Conservation (phyloP, 2,329 filamentous ascomycete species). For the Colletotrichum sp. region DNA sequence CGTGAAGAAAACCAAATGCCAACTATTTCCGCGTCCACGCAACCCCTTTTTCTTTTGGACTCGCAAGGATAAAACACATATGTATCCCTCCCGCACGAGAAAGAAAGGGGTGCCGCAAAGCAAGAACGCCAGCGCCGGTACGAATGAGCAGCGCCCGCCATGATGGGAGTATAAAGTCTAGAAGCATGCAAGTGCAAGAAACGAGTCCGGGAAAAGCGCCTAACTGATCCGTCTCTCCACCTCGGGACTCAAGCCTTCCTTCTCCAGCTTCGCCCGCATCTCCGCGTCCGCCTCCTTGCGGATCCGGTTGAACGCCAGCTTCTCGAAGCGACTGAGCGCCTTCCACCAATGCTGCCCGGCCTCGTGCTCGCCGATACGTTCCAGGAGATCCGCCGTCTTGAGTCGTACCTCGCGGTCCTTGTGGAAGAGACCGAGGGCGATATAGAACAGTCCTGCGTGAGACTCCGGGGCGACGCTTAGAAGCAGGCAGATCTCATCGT, state of each 20-base stretch:
- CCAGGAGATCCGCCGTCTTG: conserved; percentile 79
- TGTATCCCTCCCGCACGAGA: not conserved
- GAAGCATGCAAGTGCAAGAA: conserved; percentile 4
- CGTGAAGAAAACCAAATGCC: not conserved
- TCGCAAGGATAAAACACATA: not conserved
- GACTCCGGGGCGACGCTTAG: conserved; percentile 83
- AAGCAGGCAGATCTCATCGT: conserved; percentile 85
- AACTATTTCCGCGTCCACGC: not conserved
- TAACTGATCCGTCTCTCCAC: conserved; percentile 56
- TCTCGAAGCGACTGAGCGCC: conserved; percentile 84
- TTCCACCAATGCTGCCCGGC: conserved; percentile 94
- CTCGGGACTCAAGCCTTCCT: conserved; percentile 43
- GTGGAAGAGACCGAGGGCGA: conserved; percentile 91
- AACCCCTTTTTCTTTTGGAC: not conserved
- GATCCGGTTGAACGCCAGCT: conserved; percentile 82
- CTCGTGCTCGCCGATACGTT: conserved; percentile 83
- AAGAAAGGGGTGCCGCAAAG: not conserved
- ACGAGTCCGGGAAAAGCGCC: conserved; percentile 7
- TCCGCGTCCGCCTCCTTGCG: conserved; percentile 68
- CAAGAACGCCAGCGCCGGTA: not conserved
- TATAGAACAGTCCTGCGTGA: conserved; percentile 87
- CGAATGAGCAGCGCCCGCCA: not conserved
- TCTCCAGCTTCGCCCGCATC: conserved; percentile 49
- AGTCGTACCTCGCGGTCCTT: conserved; percentile 80
- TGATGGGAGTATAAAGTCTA: conserved; percentile 2